Evolutionary conservation across 1,284 basidiomycete genomes (phyloP).

Genomic region (Fomitopsis palustris): DNA sequence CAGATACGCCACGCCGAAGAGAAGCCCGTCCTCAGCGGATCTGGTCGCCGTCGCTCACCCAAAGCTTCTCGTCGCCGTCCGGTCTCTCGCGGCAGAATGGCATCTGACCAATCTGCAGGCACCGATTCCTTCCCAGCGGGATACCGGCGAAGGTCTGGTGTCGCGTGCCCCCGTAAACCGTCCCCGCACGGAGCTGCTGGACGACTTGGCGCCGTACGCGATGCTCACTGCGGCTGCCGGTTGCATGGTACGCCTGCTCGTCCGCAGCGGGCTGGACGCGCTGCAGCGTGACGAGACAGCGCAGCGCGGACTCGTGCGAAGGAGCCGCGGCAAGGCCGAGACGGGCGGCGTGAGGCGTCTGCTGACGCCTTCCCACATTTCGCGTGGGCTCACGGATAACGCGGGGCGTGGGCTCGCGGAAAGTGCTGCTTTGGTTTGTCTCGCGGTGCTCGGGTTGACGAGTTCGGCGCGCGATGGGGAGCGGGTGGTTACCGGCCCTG

Average conservation of each 20-base stretch:
- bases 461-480: not conserved
- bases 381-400: slow-evolving; percentile 28
- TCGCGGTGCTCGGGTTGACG: slow-evolving; percentile 23
- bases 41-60: slow-evolving; percentile 23
- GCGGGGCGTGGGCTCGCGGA: slow-evolving; percentile 14
- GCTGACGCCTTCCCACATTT: slow-evolving; percentile 35
- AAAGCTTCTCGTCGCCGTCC: slow-evolving; percentile 19
- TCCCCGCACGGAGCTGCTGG: slow-evolving; percentile 28
- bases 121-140: not conserved
- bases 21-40: slow-evolving; percentile 6
- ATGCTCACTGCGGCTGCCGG: slow-evolving; percentile 38
- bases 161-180: not conserved
- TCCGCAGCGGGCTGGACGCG: slow-evolving; percentile 19
- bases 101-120: slow-evolving; percentile 6
- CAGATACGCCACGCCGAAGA: not conserved
- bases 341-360: slow-evolving; percentile 16
- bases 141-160: not conserved
- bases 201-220: slow-evolving; percentile 41
- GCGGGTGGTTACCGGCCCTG: not conserved
- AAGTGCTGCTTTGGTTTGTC: slow-evolving; percentile 23
- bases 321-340: not conserved
- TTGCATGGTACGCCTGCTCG: slow-evolving; percentile 19
- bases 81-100: slow-evolving; percentile 13
- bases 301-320: slow-evolving; percentile 11
- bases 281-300: slow-evolving; percentile 24